phyloP scores from a whole-genome alignment of 768 basidiomycete species.

The Strobilomyces echinocephalus region DNA sequence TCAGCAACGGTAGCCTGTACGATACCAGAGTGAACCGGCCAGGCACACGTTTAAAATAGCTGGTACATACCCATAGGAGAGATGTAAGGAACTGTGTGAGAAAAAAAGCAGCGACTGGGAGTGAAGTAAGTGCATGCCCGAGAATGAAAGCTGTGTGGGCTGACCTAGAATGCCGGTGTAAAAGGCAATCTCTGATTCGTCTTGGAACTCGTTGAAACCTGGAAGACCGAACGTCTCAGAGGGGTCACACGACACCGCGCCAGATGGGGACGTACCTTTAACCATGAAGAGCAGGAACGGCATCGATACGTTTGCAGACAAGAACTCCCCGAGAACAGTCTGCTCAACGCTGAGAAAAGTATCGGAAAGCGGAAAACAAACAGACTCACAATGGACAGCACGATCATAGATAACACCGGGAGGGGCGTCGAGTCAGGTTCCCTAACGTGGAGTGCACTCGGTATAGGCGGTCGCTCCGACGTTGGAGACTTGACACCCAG shows the following conservation, averaged over 20 bases:
- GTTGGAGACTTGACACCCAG: conserved; percentile 26
- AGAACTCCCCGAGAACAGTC: conserved; percentile 94
- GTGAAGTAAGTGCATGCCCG: conserved; percentile 7
- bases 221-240: conserved; percentile 3
- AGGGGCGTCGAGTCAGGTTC: conserved; percentile 76
- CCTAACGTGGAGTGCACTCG: conserved; percentile 61
- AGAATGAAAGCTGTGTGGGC: conserved; percentile 18
- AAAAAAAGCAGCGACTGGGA: conserved; percentile 77
- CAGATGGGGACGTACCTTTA: conserved; percentile 46
- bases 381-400: conserved; percentile 78
- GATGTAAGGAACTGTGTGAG: conserved; percentile 95
- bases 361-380: neutral
- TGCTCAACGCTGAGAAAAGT: conserved; percentile 27
- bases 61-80: conserved; percentile 70
- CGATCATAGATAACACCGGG: conserved; percentile 83
- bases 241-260: conserved; percentile 11
- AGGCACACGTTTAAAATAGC: neutral
- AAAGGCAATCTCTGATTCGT: conserved; percentile 83
- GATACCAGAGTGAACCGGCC: neutral
- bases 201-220: conserved; percentile 68
- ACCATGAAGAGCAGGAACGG: conserved; percentile 97
- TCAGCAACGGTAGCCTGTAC: conserved; percentile 88
- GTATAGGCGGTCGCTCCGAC: conserved; percentile 63
- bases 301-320: conserved; percentile 88
- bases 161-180: conserved; percentile 83